Evolutionary conservation across 2,329 filamentous ascomycete species (phyloP), one percentile per base, ranked within the genome.

Genomic region (Cyphellophora europaea): DNA sequence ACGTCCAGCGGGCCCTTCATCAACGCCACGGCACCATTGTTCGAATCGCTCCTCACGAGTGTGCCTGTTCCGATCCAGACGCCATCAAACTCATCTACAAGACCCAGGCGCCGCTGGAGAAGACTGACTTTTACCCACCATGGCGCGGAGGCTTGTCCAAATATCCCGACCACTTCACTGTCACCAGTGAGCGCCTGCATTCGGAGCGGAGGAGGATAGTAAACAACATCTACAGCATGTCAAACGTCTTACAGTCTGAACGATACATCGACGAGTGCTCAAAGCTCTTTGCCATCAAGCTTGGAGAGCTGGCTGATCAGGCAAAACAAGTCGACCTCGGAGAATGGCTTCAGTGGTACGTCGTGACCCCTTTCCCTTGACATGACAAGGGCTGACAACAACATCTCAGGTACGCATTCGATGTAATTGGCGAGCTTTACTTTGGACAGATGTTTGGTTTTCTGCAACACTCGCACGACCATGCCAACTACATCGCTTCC

Each of bases 381-480:
- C 19, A 27, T n/a, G n/a, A 11, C 11, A 6, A 19, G 21, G 11
- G 19, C 37, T 41, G 33, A 41, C 23, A 25, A 8, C n/a, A n/a
- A 25, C 16, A 3, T 19, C 18, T 13, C 30, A 58, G 56, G 55
- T 61, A 55, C 38, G 50, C 62, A 3, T 65, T 61, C 52, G 63
- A 67, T 36, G 54, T 63, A n/a, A 52, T 64, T 12, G 59, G 62
- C 12, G 54, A 56, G 18, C 41, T 63, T 13, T 58, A 54, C 14
- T 66, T 64, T 30, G 56, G 62, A 13, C 50, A 52, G 6, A 53
- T 54, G 33, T 61, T 65, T 33, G 62, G 63, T 3, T 67, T 65
- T 42, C 49, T 66, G 33, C 47, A 63, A 15, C 44, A 52, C 5
- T 52, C 56, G 2, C 36, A 44, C 2, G 64, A 69, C 38, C 47